Percentiles rank a stretch among this genome's conserved stretches.
These are phyloP conservation scores for Neostapfia colusana DNA, from an alignment of 176 grass and related monocot genomes.

Conservation along the genomic window DNA sequence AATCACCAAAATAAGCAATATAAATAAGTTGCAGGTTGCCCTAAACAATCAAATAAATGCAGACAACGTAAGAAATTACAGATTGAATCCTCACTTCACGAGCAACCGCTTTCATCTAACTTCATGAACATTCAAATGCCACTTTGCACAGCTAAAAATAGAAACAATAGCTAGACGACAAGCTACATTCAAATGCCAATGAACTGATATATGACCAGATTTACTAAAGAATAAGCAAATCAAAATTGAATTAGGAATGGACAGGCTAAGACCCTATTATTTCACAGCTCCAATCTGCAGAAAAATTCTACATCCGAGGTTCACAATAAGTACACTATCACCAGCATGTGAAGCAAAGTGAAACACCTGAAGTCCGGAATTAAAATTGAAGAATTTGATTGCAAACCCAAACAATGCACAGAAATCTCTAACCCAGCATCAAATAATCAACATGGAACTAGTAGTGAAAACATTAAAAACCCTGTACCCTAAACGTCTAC, in stretches of 20 bases:
- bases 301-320: too few species aligned
- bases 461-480: neutral
- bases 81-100: neutral
- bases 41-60: neutral
- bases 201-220: too few species aligned
- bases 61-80: neutral
- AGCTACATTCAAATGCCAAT: too few species aligned
- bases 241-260: neutral
- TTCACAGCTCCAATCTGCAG: too few species aligned
- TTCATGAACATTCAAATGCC: neutral
- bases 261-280: neutral
- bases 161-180: constrained; percentile 28
- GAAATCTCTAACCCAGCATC: neutral
- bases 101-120: neutral
- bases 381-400: too few species aligned
- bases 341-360: too few species aligned
- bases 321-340: too few species aligned
- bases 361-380: too few species aligned
- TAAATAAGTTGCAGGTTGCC: neutral
- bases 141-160: neutral
- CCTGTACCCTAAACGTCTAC: neutral
- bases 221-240: neutral
- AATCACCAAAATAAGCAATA: constrained; percentile 15
- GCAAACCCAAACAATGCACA: neutral
- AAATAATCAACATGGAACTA: neutral